These are phyloP conservation scores for Chytriomyces sp. DNA, from an alignment of 192 early-diverging fungal genomes.

Conservation along the genomic window DNA sequence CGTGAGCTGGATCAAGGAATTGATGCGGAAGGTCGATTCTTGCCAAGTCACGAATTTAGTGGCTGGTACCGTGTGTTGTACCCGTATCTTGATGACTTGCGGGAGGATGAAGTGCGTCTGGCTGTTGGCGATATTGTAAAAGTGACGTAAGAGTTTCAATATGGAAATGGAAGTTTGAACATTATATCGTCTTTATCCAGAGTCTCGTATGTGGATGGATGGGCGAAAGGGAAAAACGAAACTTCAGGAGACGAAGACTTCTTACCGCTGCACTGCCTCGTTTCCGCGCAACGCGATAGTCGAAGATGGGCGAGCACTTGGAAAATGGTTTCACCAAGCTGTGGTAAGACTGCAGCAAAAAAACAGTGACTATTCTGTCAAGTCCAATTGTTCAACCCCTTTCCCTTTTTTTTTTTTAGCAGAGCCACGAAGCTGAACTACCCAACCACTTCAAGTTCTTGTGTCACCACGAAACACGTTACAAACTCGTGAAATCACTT, in stretches of 20 bases:
- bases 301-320: slow-evolving; percentile 22
- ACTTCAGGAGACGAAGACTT: slow-evolving; percentile 26
- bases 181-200: background rate
- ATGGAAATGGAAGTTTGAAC: background rate
- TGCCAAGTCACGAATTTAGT: slow-evolving; percentile 16
- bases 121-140: slow-evolving; percentile 24
- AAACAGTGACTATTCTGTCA: too few species aligned
- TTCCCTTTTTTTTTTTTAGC: background rate
- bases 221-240: slow-evolving; percentile 30
- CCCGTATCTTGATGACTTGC: slow-evolving; percentile 21
- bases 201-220: slow-evolving; percentile 33
- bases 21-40: slow-evolving; percentile 28
- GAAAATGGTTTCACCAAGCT: slow-evolving; percentile 18
- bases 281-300: slow-evolving; percentile 10
- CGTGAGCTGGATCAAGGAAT: slow-evolving; percentile 18
- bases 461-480: slow-evolving; percentile 27
- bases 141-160: background rate
- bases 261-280: slow-evolving; percentile 28
- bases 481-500: slow-evolving; percentile 1
- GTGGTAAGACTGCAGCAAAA: slow-evolving; percentile 4
- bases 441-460: slow-evolving; percentile 29
- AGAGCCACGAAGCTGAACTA: slow-evolving; percentile 26
- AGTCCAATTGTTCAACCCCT: background rate
- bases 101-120: slow-evolving; percentile 16
- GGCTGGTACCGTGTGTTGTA: slow-evolving; percentile 24